Evolutionary conservation across 1,284 basidiomycete species (phyloP), one percentile per base, ranked within the genome.

Genomic region (Puccinia triticina): DNA sequence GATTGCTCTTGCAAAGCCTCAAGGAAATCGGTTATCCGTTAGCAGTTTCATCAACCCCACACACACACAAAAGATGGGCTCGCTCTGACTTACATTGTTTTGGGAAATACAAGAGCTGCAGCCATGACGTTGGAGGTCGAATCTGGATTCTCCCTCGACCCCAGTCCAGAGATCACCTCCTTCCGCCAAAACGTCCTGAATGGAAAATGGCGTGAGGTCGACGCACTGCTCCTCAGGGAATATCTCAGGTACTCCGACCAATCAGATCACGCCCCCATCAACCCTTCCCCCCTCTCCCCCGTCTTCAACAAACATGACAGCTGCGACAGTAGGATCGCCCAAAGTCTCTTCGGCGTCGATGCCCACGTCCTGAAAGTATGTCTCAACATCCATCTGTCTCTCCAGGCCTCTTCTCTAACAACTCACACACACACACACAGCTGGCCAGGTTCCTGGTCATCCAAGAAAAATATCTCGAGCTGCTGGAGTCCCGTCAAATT

Each of bases 391-490:
- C 32, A n/a, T 55, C 12, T 64, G 26, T 76, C 29, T 48, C 29
- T 46, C 48, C 71, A 66, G 77, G 57, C 77, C 83, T 48, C 34
- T 43, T 53, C 55, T 14, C 53, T 43, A 84, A 84, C 55, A 84
- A 83, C 26, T 40, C 21, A 74, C 29, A 57, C 32, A 85, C 32
- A 55, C 29, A 23, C 29, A 18, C 83, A 61, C 86, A 96, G 92
- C 91, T 93, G 85, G 92, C 93, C 29, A 92, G 90, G 84, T 97
- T 96, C 87, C 89, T 96, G 84, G 93, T 99, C 82, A 92, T 92
- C 83, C 92, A 93, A 88, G 96, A 99, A 90, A 96, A 97, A 88
- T 99, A 98, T 87, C 90, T 99, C 64, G 96, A 99, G 86, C 89
- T 94, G n/a, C 89, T 99, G 73, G 96, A 98, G 86, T 89, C 91